Conservation (phyloP, 2,329 filamentous ascomycete genomes). For the Cordyceps cicadae region DNA sequence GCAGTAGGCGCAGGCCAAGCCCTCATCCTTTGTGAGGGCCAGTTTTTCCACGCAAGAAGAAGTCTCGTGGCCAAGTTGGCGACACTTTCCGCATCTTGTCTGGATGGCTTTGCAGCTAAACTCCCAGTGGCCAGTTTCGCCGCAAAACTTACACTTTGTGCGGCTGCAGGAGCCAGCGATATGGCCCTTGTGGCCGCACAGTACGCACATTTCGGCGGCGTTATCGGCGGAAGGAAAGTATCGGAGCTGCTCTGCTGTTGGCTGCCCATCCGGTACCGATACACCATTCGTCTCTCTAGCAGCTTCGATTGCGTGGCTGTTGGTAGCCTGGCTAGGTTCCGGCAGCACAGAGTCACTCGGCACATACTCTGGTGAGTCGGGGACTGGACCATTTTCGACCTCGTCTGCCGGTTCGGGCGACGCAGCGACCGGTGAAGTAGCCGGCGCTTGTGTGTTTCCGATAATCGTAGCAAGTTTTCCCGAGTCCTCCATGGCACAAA, state of each 20-base stretch:
- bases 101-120: slow-evolving; percentile 41
- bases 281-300: slow-evolving; percentile 13
- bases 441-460: not conserved
- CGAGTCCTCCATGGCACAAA: slow-evolving; percentile 19
- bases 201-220: slow-evolving; percentile 38
- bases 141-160: slow-evolving; percentile 41
- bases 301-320: not conserved
- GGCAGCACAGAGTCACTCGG: slow-evolving; percentile 7
- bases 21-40: slow-evolving; percentile 41
- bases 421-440: not conserved
- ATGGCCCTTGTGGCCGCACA: slow-evolving; percentile 44
- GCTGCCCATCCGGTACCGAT: slow-evolving; percentile 4
- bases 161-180: slow-evolving; percentile 35
- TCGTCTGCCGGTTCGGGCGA: not conserved
- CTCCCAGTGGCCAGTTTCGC: slow-evolving; percentile 36
- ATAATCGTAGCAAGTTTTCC: slow-evolving; percentile 17
- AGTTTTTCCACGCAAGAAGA: slow-evolving; percentile 49
- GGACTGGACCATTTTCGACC: not conserved
- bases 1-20: slow-evolving; percentile 54
- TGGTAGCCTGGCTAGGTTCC: slow-evolving; percentile 6
- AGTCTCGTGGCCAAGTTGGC: slow-evolving; percentile 50
- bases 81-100: slow-evolving; percentile 50
- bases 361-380: slow-evolving; percentile 6
- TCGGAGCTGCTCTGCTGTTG: slow-evolving; percentile 24
- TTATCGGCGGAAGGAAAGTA: slow-evolving; percentile 45